A percentile compares a stretch with the other conserved stretches of the same genome.
These are phyloP conservation scores for Cymbopogon citratus DNA, from an alignment of 176 grass and related monocot genomes.

Conservation along the genomic window DNA sequence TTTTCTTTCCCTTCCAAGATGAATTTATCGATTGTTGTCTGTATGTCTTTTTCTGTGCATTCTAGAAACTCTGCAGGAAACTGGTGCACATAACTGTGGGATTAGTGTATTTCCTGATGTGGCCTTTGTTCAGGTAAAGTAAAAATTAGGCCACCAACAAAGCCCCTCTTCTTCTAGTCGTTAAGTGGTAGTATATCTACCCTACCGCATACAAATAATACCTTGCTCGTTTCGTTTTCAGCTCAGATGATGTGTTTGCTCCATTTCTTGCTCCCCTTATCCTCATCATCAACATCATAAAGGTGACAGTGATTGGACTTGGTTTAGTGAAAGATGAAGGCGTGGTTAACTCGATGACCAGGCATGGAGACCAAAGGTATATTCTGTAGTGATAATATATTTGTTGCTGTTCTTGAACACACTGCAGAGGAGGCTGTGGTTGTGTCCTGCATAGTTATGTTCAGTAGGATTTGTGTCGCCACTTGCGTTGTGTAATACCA, in stretches of 20 bases:
- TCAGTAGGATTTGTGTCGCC: no score
- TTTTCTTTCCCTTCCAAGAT: not conserved
- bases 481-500: not conserved
- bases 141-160: not conserved
- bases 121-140: slow-evolving; percentile 75
- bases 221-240: not conserved
- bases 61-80: slow-evolving; percentile 80
- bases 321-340: slow-evolving; percentile 74
- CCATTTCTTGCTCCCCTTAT: slow-evolving; percentile 63
- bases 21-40: not conserved
- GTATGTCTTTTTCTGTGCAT: not conserved
- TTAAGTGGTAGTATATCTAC: not conserved
- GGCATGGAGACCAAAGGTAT: slow-evolving; percentile 61
- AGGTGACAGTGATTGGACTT: slow-evolving; percentile 67
- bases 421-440: no score
- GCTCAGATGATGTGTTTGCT: slow-evolving; percentile 25
- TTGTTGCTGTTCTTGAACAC: not conserved
- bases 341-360: slow-evolving; percentile 79
- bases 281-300: slow-evolving; percentile 45
- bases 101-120: slow-evolving; percentile 60
- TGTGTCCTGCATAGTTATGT: no score
- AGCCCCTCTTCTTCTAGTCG: not conserved
- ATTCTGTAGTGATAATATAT: not conserved
- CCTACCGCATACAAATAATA: not conserved
- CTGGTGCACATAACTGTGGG: slow-evolving; percentile 71